These are phyloP conservation scores for Rhypophila decipiens DNA, from an alignment of 495 filamentous ascomycete genomes.

Conservation along the genomic window DNA sequence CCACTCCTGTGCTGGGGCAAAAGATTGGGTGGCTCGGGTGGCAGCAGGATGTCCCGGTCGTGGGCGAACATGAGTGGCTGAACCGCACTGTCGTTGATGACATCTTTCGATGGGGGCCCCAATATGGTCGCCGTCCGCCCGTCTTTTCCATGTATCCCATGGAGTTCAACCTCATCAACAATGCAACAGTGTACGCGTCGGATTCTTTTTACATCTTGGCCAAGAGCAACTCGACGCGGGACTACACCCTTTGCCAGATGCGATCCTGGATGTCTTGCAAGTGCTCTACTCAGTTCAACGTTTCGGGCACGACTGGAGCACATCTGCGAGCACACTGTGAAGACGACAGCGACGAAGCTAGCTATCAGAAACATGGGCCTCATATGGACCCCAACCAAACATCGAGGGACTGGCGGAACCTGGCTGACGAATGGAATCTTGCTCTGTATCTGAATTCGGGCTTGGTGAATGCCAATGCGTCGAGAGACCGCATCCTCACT, in stretches of 20 bases:
- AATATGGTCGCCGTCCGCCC: slow-evolving; percentile 47
- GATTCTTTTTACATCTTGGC: slow-evolving; percentile 60
- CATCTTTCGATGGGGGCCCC: slow-evolving; percentile 56
- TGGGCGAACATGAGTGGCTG: slow-evolving; percentile 27
- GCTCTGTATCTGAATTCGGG: slow-evolving; percentile 56
- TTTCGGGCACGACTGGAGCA: slow-evolving; percentile 49
- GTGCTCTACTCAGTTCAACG: slow-evolving; percentile 59
- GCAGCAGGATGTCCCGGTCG: slow-evolving; percentile 22
- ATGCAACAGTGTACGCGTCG: slow-evolving; percentile 33
- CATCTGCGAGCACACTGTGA: slow-evolving; percentile 53
- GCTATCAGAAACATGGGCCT: slow-evolving; percentile 40
- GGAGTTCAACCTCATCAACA: slow-evolving; percentile 60
- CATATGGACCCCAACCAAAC: slow-evolving; percentile 25
- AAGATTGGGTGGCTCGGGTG: slow-evolving; percentile 17
- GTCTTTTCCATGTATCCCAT: slow-evolving; percentile 57
- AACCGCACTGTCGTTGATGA: slow-evolving; percentile 62
- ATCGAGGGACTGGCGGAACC: slow-evolving; percentile 49
- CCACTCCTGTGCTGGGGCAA: slow-evolving; percentile 16
- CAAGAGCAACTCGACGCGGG: slow-evolving; percentile 28
- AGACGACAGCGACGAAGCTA: slow-evolving; percentile 38
- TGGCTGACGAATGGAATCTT: slow-evolving; percentile 52
- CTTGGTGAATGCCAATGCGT: slow-evolving; percentile 49
- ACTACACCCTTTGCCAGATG: slow-evolving; percentile 60
- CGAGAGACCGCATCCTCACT: slow-evolving; percentile 58
- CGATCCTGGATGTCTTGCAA: slow-evolving; percentile 48